A percentile compares a stretch with the other conserved stretches of the same genome.
These are phyloP conservation scores for Rubroshorea leprosula DNA, from an alignment of 345 rosid species.

Conservation along the genomic window DNA sequence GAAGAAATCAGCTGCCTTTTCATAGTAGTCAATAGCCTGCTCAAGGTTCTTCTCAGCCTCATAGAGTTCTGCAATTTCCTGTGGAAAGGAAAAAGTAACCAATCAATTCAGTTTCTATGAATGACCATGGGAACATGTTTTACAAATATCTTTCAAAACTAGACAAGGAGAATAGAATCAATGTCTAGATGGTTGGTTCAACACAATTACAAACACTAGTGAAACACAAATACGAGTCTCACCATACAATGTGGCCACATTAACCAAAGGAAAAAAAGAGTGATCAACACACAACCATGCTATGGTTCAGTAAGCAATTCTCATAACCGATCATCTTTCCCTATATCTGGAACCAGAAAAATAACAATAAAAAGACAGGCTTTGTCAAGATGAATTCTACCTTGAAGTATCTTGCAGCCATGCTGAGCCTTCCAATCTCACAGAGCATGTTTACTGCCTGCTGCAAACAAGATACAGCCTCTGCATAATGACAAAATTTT, in stretches of 20 bases:
- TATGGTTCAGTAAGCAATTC: background rate
- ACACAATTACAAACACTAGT: background rate
- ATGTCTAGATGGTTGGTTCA: background rate
- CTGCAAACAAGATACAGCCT: conserved; percentile 85
- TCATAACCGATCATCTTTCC: background rate
- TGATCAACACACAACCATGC: background rate
- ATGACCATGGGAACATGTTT: too few relatives aligned
- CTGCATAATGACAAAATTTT: conserved; percentile 33
- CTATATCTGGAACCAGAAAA: background rate
- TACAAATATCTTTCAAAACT: too few relatives aligned
- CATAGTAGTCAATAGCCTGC: conserved; percentile 60
- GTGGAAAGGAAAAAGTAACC: conserved; percentile 1
- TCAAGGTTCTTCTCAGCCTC: conserved; percentile 61
- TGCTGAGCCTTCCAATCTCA: conserved; percentile 93
- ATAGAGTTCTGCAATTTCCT: conserved; percentile 83
- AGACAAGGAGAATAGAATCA: too few relatives aligned
- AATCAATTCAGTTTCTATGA: too few relatives aligned
- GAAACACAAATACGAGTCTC: background rate
- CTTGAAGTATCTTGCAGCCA: conserved; percentile 99
- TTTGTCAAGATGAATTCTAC: conserved; percentile 29
- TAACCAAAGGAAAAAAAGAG: background rate
- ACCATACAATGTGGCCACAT: background rate
- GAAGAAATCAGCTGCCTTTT: conserved; percentile 76
- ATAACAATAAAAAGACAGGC: background rate
- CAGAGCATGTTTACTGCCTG: conserved; percentile 74